phyloP scores from a whole-genome alignment of 371 early-diverging fungal species.

The Syncephalis plumigaleata region DNA sequence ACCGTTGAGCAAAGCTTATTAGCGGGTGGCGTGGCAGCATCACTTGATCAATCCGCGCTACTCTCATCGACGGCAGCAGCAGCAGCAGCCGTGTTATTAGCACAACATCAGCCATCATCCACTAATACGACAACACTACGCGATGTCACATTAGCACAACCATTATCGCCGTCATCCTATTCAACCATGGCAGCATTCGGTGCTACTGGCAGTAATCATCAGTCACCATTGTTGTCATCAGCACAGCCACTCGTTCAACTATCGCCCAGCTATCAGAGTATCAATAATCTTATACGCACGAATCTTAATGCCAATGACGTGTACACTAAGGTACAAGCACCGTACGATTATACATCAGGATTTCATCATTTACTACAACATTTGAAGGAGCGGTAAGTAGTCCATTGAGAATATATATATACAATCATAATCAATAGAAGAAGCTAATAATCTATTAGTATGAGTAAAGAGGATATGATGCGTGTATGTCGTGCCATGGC shows the following conservation, averaged over 20 bases:
- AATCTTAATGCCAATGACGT: background rate
- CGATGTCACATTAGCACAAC: background rate
- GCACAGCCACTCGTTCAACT: conserved; percentile 2
- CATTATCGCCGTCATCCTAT: conserved; percentile 1
- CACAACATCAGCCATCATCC: background rate
- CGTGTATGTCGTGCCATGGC: conserved; percentile 74
- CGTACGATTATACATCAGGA: conserved; percentile 76
- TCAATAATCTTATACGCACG: background rate
- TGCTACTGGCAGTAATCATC: conserved; percentile 3
- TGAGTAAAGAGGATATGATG: conserved; percentile 70
- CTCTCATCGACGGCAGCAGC: conserved; percentile 11
- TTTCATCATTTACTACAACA: conserved; percentile 68
- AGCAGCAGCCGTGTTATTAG: conserved; percentile 9
- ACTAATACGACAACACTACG: too few relatives aligned
- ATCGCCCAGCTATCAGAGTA: conserved; percentile 1
- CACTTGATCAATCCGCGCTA: too few relatives aligned
- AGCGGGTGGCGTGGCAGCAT: too few relatives aligned
- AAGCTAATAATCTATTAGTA: conserved; percentile 38
- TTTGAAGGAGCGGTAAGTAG: conserved; percentile 50
- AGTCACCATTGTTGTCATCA: conserved; percentile 1
- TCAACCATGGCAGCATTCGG: background rate
- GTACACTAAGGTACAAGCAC: conserved; percentile 47
- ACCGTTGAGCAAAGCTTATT: too few relatives aligned
- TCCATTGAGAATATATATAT: too few relatives aligned
- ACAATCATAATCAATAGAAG: too few relatives aligned